Conservation (phyloP, 1,284 basidiomycete genomes). For the Gymnopus androsaceus region DNA sequence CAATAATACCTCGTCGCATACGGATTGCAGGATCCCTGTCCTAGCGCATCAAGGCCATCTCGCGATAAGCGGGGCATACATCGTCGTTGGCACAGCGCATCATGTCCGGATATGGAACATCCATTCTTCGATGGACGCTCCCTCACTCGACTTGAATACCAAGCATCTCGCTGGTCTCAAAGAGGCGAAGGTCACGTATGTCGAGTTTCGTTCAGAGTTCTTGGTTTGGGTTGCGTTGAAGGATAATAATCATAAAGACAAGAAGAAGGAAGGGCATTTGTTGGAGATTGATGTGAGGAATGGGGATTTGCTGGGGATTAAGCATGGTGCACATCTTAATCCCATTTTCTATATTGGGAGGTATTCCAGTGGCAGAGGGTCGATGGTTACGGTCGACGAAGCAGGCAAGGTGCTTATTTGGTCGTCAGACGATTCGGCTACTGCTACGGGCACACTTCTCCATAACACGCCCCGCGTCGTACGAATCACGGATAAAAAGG, state of each 20-base stretch:
- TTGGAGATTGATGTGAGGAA: constrained; percentile 77
- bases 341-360: constrained; percentile 75
- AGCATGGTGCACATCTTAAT: constrained; percentile 63
- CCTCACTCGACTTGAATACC: constrained; percentile 59
- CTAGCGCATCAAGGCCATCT: constrained; percentile 57
- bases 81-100: constrained; percentile 63
- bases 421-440: constrained; percentile 36
- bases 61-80: constrained; percentile 60
- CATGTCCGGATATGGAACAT: constrained; percentile 71
- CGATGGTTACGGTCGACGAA: constrained; percentile 83
- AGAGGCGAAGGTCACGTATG: constrained; percentile 70
- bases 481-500: constrained; percentile 79
- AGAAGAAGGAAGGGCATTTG: constrained; percentile 85
- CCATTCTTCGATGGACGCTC: constrained; percentile 41
- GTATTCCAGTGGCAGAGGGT: constrained; percentile 54
- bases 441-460: constrained; percentile 32
- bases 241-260: no score
- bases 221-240: constrained; percentile 87
- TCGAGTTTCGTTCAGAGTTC: constrained; percentile 68
- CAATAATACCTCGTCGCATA: background rate
- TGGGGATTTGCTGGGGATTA: constrained; percentile 57
- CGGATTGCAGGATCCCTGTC: constrained; percentile 48
- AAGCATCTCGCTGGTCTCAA: constrained; percentile 57
- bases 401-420: constrained; percentile 81
- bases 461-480: constrained; percentile 60